Evolutionary conservation across 768 basidiomycete genomes (phyloP), one percentile per base, ranked within the genome.

Genomic region (Lactarius vividus): DNA sequence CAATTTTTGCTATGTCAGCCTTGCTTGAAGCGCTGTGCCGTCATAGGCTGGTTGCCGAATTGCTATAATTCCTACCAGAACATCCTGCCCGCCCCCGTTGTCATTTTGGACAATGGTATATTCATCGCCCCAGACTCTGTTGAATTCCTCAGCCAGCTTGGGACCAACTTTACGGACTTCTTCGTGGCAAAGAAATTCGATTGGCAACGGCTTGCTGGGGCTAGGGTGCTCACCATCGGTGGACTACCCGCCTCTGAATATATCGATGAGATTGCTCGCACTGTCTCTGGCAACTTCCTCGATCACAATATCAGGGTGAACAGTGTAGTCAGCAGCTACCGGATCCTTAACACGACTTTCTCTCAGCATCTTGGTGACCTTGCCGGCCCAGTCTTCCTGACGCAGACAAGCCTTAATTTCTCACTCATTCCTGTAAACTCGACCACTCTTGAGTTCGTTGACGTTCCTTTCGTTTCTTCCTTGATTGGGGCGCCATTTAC

Each of bases 281-380:
- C 83, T 2, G 81, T 84, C n/a, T 83, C 83, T 7, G 85, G 87
- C 5, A 86, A 87, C 69, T 88, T 81, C 71, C 76, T 88, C 56
- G 85, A 87, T 71, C 85, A 86, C 67, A 84, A 83, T 35, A 79
- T 88, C 53, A 81, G 87, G 39, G 82, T 87, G 49, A 88, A 88
- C 75, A 84, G 82, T 42, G 86, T 83, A 6, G 83, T 85, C 75
- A 83, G 80, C 39, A 84, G 84, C 71, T 88, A 88, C 71, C 77
- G 84, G 7, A 69, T 77, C 44, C 57, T 66, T n/a, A 78, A 73
- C 10, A 76, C 75, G 0, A 71, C 63, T n/a, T 85, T 82, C 69
- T 84, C 83, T n/a, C 86, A 87, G 73, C 79, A 85, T 10, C 71
- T 88, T 59, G 87, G 82, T 16, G 80, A 80, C 67, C 76, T 85